These are phyloP conservation scores for Fusarium luffae DNA, from an alignment of 2,329 filamentous ascomycete genomes.

Conservation along the genomic window DNA sequence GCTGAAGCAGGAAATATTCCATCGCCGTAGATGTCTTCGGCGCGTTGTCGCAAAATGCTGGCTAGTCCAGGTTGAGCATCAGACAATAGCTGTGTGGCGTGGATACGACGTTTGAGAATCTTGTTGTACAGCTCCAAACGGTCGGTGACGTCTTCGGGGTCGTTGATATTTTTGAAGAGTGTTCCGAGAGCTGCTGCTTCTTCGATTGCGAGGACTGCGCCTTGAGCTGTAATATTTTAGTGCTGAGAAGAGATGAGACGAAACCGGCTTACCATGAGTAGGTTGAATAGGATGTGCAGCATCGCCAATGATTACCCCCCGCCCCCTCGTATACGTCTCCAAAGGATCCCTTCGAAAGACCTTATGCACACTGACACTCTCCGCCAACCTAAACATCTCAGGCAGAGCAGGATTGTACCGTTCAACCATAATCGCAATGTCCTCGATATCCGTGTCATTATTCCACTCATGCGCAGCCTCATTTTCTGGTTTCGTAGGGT, in stretches of 20 bases:
- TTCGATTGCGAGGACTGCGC: not conserved
- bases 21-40: conserved; percentile 1
- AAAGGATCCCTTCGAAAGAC: not conserved
- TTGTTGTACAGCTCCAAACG: not conserved
- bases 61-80: not conserved
- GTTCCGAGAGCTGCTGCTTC: not conserved
- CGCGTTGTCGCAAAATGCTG: not conserved
- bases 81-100: not conserved
- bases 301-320: not conserved
- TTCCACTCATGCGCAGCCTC: conserved; percentile 1
- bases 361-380: conserved; percentile 8
- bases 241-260: too few species aligned
- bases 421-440: not conserved
- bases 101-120: not conserved
- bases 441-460: not conserved
- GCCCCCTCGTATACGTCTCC: not conserved
- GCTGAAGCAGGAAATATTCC: not conserved
- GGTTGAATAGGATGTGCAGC: conserved; percentile 8
- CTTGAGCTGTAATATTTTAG: too few species aligned
- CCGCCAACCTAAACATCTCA: not conserved
- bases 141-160: accelerated
- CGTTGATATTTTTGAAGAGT: not conserved
- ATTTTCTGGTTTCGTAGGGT: not conserved
- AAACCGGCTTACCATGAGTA: conserved; percentile 5
- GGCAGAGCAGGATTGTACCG: not conserved